A percentile compares a stretch with the other conserved stretches of the same genome.
Conservation (phyloP, 1,139 yeast species). For the Spathaspora sp. region DNA sequence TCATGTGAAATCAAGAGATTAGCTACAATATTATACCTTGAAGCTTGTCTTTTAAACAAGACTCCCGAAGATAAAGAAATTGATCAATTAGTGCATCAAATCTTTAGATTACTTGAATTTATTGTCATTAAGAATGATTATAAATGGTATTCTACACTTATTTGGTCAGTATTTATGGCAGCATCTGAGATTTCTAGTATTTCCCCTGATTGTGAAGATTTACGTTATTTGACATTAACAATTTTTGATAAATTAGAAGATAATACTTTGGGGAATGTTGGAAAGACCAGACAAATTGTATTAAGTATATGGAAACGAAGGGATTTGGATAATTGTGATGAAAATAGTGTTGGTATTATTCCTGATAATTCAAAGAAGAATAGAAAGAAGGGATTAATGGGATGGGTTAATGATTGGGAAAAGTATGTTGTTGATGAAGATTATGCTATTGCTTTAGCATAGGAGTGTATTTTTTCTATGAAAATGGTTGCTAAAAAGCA, state of each 20-base stretch:
- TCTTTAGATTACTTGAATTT: slow-evolving; percentile 21
- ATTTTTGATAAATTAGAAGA: slow-evolving; percentile 24
- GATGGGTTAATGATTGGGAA: slow-evolving; percentile 32
- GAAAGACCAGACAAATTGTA: slow-evolving; percentile 22
- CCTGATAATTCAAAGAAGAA: slow-evolving; percentile 10
- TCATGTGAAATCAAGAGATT: slow-evolving; percentile 29
- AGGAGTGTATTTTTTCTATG: neutral
- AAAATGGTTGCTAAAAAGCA: neutral
- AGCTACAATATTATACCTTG: slow-evolving; percentile 24
- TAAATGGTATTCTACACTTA: slow-evolving; percentile 26
- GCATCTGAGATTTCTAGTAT: slow-evolving; percentile 24
- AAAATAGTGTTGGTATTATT: slow-evolving; percentile 18
- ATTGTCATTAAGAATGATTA: slow-evolving; percentile 26
- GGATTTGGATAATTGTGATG: slow-evolving; percentile 24
- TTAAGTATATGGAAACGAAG: slow-evolving; percentile 28
- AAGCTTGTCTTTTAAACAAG: slow-evolving; percentile 23
- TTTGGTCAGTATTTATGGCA: slow-evolving; percentile 29
- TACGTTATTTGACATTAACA: slow-evolving; percentile 25
- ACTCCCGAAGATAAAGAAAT: slow-evolving; percentile 20
- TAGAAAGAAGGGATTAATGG: slow-evolving; percentile 15
- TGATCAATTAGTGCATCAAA: slow-evolving; percentile 15
- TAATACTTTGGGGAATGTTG: slow-evolving; percentile 28
- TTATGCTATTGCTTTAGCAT: slow-evolving; percentile 25
- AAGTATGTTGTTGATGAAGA: slow-evolving; percentile 26
- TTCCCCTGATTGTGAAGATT: slow-evolving; percentile 23